These are phyloP conservation scores for Penicillium canescens DNA, from an alignment of 495 filamentous ascomycete genomes.

Conservation along the genomic window DNA sequence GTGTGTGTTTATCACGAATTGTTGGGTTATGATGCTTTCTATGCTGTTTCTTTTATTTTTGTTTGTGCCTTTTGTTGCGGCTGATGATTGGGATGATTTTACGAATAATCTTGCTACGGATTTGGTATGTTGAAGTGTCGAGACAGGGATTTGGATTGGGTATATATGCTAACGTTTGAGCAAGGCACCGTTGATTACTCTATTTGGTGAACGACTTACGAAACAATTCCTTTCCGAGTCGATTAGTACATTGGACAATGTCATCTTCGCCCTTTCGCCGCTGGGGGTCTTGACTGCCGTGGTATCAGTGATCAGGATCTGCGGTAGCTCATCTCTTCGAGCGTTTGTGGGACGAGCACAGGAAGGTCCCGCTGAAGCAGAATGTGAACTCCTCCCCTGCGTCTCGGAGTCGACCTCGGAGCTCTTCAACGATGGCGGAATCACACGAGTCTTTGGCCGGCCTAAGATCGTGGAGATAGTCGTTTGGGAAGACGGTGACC, in stretches of 20 bases:
- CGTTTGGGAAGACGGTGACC: constrained; percentile 31
- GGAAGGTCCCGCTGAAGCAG: constrained; percentile 41
- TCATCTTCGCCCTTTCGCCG: constrained; percentile 56
- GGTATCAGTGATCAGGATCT: constrained; percentile 53
- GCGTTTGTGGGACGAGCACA: constrained; percentile 54
- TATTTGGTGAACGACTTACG: constrained; percentile 58
- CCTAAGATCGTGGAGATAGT: constrained; percentile 45
- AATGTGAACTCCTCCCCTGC: constrained; percentile 43
- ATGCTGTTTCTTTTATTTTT: constrained; percentile 19
- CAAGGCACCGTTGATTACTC: constrained; percentile 49
- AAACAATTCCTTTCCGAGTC: constrained; percentile 60
- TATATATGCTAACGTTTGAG: background rate
- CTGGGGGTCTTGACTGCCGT: constrained; percentile 57
- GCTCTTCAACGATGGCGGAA: constrained; percentile 44
- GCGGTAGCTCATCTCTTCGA: constrained; percentile 50
- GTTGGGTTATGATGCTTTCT: constrained; percentile 2
- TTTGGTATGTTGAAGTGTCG: constrained; percentile 28
- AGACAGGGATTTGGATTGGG: background rate
- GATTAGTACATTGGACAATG: constrained; percentile 46
- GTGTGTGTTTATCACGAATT: background rate
- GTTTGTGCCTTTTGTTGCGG: constrained; percentile 15
- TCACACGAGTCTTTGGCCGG: constrained; percentile 41
- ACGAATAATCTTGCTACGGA: constrained; percentile 54
- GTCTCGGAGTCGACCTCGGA: constrained; percentile 44
- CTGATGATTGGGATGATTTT: constrained; percentile 49